Conservation (phyloP, 2,329 filamentous ascomycete species). For the Colletotrichum spinosum region DNA sequence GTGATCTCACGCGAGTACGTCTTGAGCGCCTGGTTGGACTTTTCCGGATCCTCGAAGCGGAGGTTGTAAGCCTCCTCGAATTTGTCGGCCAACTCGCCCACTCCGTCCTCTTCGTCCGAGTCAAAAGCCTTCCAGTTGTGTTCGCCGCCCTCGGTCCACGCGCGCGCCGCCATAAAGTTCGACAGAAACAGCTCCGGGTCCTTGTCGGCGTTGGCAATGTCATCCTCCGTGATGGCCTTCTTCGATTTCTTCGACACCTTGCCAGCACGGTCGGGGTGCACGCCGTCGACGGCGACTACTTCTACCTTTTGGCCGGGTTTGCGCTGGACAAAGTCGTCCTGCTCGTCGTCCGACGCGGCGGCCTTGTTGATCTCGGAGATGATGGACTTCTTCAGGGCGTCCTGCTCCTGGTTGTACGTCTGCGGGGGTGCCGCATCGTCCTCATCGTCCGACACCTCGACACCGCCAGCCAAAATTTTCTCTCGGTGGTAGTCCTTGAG, state of each 20-base stretch:
- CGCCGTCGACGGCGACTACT: constrained; percentile 50
- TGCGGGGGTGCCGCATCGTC: constrained; percentile 62
- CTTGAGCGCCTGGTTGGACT: constrained; percentile 87
- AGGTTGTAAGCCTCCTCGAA: constrained; percentile 96
- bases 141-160: constrained; percentile 79
- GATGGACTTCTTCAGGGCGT: constrained; percentile 81
- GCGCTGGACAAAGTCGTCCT: constrained; percentile 78
- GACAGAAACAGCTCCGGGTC: constrained; percentile 94
- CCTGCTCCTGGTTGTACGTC: constrained; percentile 92
- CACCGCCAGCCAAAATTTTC: constrained; percentile 81
- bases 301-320: constrained; percentile 65
- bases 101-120: constrained; percentile 84
- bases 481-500: constrained; percentile 92
- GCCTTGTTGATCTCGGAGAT: constrained; percentile 83
- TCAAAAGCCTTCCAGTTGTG: constrained; percentile 84
- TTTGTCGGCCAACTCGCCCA: constrained; percentile 73
- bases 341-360: constrained; percentile 63
- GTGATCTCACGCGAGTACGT: constrained; percentile 91
- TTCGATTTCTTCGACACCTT: constrained; percentile 57
- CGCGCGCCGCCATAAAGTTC: constrained; percentile 92
- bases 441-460: constrained; percentile 69
- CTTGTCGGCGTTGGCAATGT: constrained; percentile 82
- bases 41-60: constrained; percentile 91
- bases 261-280: constrained; percentile 67
- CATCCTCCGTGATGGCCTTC: constrained; percentile 61